Conservation (phyloP, 768 basidiomycete genomes). For the Amanita polypyramis region DNA sequence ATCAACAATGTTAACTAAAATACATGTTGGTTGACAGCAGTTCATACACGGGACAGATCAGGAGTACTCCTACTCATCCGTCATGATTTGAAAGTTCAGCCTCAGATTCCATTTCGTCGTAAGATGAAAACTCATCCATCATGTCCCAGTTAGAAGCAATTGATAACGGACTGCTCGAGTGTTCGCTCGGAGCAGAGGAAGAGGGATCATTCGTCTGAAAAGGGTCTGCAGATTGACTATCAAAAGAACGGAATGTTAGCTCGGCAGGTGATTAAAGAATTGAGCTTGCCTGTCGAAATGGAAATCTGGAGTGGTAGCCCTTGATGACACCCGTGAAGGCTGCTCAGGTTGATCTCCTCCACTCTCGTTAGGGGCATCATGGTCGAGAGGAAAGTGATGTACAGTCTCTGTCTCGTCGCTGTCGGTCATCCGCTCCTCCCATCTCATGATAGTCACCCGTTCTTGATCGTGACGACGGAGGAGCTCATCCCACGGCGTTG, state of each 20-base stretch:
- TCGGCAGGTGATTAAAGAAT: background rate
- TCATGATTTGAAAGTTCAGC: background rate
- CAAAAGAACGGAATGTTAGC: background rate
- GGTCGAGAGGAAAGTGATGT: background rate
- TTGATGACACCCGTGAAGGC: background rate
- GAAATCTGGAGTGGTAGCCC: constrained; percentile 2
- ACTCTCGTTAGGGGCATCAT: background rate
- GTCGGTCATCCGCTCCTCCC: constrained; percentile 27
- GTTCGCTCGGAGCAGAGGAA: background rate
- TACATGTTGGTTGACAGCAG: background rate
- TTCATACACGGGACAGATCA: background rate
- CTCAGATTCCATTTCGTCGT: background rate
- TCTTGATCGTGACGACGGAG: constrained; percentile 49
- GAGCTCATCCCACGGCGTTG: constrained; percentile 53
- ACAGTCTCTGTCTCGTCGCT: background rate
- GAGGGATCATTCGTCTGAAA: background rate
- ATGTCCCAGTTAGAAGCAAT: constrained; percentile 2
- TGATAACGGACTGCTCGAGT: background rate
- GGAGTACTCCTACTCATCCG: background rate
- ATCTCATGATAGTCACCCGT: constrained; percentile 40
- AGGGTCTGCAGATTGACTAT: background rate
- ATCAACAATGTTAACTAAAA: too few relatives aligned
- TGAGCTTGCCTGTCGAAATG: background rate
- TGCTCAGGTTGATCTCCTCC: background rate
- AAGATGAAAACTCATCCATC: constrained; percentile 2